Base-by-base conservation (phyloP, 2,329 filamentous ascomycete species). In the Aaosphaeria arxii region DNA sequence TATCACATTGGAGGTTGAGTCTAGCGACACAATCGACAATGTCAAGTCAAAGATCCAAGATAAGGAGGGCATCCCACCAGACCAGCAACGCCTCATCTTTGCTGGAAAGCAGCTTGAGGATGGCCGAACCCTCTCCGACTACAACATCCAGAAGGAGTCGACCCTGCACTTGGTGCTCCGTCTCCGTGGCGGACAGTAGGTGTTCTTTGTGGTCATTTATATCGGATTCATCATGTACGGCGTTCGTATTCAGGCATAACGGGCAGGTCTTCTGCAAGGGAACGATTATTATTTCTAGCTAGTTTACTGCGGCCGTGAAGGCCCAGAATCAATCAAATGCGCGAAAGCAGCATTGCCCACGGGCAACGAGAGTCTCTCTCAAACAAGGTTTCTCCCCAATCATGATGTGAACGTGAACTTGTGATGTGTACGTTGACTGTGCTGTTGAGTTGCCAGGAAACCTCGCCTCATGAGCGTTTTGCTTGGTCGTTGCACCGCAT, bases 31-130 rank as follows among this genome's bases (percentile, higher is more conserved):
- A 0, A 95, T 95, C 67, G 90, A 96, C 76, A 95, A 95, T 56
- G 91, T 96, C 1, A 96, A 96, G 78, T 81, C 78, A 5, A 96
- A 96, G 82, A 96, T 96, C 39, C 82, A 86, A 67, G 66, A 68
- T 32, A 86, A 86, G 74, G 83, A 86, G 74, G 91, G 91, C 28
- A 96, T 96, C 46, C 91, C 91, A 1, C 91, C 91, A 2, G 91
- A 96, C 72, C 91, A 96, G 73, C 91, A 96, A 75, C 90, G 91
- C 63, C 77, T 96, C 9, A 95, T 96, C 68, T 95, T 95, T 55
- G 90, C 91, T 42, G 91, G 91, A 50, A 96, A 96, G 83, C 90
- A 96, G 73, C 76, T 96, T 1, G 90, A 96, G 70, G 91, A 96
- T 61, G 91, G 91, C 43, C 88, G 91, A 24, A 96, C 91, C 1